Conservation (phyloP, 371 early-diverging fungal genomes). For the Entomophthora muscae region DNA sequence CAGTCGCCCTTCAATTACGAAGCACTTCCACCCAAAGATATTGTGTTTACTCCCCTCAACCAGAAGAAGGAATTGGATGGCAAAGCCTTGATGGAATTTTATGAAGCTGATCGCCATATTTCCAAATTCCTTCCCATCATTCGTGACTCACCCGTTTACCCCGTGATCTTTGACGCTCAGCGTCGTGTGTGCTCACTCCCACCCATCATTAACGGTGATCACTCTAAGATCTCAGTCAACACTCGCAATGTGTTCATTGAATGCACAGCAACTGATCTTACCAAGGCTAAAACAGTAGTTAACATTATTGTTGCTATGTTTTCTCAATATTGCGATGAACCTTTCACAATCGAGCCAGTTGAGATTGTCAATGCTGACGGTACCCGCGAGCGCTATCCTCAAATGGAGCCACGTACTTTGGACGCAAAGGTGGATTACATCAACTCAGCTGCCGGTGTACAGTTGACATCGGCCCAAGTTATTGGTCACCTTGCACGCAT, state of each 20-base stretch:
- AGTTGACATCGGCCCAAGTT: constrained; percentile 56
- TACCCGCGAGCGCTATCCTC: constrained; percentile 43
- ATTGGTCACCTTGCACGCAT: constrained; percentile 61
- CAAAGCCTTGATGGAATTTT: constrained; percentile 74
- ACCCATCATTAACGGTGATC: constrained; percentile 99
- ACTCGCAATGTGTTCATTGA: constrained; percentile 99
- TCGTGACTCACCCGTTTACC: constrained; percentile 79
- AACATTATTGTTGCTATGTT: constrained; percentile 91
- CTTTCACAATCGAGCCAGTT: constrained; percentile 69
- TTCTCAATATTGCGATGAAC: constrained; percentile 76
- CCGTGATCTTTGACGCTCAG: constrained; percentile 77
- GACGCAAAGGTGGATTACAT: constrained; percentile 68
- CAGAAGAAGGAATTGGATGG: constrained; percentile 77
- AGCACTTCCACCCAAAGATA: constrained; percentile 70
- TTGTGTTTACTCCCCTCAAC: constrained; percentile 91
- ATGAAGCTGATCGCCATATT: constrained; percentile 70
- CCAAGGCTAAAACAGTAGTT: constrained; percentile 84
- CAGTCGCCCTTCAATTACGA: constrained; percentile 92
- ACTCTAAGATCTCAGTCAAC: constrained; percentile 87
- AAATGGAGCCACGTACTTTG: constrained; percentile 46
- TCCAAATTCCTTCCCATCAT: constrained; percentile 86
- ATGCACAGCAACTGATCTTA: constrained; percentile 93
- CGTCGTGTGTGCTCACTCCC: constrained; percentile 88
- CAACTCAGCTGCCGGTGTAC: constrained; percentile 64
- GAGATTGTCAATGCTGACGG: constrained; percentile 79